Evolutionary conservation across 129 eudicot genomes (phyloP), one percentile per base, ranked within the genome.

Genomic region (Flaveria brownii): DNA sequence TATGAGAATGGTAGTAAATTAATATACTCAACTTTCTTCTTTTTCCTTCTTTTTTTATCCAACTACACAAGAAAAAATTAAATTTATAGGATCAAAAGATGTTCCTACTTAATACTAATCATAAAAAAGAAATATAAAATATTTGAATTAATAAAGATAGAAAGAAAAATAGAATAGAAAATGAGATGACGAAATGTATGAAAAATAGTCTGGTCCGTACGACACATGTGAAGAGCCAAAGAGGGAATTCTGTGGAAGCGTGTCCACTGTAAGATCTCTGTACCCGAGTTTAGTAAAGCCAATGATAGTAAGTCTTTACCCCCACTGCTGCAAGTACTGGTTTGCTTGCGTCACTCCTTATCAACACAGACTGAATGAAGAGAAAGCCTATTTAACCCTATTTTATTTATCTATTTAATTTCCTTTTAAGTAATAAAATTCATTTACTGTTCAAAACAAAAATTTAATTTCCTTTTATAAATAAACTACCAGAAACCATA

Each of bases 231-330:
- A 81, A 75, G 71, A 55, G 72, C 57, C 17, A 57, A 75, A 81
- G 66, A 45, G 50, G 81, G 80, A 36, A 80, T 46, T 75, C 73
- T 81, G 84, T 81, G 81, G 83, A 81, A 61, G 81, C 85, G 81
- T 81, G 84, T 81, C 84, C 81, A 81, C 77, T 75, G 84, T 73
- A 69, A 79, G 83, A 78, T 76, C 71, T 78, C 81, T 73, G 83
- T 79, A 73, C 83, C 80, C 62, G 69, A 74, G 80, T 68, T 69
- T 79, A 73, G 83, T 60, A 80, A 74, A 72, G 83, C 82, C 85
- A 82, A 77, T 66, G 79, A 77, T 66, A 77, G 75, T 55, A 77
- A 70, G 69, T 42, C 61, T 77, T 62, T 43, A 50, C 52, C 67
- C 42, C 22, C 23, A 13, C 77, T 78, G 45, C 68, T 42, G 22